These are phyloP conservation scores for Reticulascus tulasneorum DNA, from an alignment of 2,329 filamentous ascomycete species.

Conservation along the genomic window DNA sequence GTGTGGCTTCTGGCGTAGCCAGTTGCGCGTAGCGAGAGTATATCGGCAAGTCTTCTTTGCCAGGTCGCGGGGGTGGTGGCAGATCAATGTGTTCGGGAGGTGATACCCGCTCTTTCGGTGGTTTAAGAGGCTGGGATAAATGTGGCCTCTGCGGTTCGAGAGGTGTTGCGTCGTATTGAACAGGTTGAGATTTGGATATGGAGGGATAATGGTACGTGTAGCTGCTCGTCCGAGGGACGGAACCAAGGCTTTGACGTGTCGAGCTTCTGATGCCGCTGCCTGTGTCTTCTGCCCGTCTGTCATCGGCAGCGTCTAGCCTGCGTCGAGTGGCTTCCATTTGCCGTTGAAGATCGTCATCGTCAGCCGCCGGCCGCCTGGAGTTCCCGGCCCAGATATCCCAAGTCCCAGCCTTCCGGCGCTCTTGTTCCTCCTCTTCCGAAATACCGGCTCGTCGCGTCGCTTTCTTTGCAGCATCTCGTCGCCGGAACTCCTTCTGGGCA, in stretches of 20 bases:
- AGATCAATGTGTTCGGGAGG: conserved; percentile 8
- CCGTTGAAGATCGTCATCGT: conserved; percentile 41
- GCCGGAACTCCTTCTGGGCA: conserved; percentile 66
- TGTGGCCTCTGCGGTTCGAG: conserved; percentile 13
- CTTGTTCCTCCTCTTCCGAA: conserved; percentile 52
- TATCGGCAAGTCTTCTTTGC: conserved; percentile 7
- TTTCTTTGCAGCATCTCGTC: conserved; percentile 59
- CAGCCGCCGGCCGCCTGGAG: conserved; percentile 20
- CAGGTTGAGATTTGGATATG: conserved; percentile 46
- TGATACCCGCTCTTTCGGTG: conserved; percentile 28
- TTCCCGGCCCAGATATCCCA: conserved; percentile 37
- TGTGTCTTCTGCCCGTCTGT: conserved; percentile 17
- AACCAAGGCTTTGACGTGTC: conserved; percentile 19
- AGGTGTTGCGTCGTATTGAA: conserved; percentile 36
- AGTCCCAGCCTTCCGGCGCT: conserved; percentile 42
- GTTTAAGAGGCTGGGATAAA: conserved; percentile 26
- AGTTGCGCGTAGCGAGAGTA: conserved; percentile 7
- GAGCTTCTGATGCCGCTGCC: conserved; percentile 12
- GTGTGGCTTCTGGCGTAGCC: background rate
- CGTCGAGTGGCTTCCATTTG: conserved; percentile 52
- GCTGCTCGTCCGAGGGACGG: conserved; percentile 9
- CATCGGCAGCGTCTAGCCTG: conserved; percentile 35
- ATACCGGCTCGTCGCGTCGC: conserved; percentile 55
- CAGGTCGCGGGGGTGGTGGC: conserved; percentile 7
- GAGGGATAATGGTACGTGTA: conserved; percentile 52